phyloP scores from a whole-genome alignment of 768 basidiomycete genomes.

The Trametes maxima region DNA sequence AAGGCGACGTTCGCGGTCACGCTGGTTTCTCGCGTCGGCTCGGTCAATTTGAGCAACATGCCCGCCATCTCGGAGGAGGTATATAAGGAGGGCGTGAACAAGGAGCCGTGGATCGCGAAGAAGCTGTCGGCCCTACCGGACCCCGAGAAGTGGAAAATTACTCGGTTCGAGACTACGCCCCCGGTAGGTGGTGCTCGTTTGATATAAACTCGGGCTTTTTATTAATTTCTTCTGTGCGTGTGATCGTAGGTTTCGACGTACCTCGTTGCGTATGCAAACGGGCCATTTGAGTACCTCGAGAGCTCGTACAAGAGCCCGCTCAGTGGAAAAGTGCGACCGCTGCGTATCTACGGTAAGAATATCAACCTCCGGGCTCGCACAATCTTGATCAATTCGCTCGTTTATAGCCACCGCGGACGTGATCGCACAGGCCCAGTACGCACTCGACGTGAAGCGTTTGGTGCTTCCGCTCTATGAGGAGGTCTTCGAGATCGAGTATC shows the following conservation, averaged over 20 bases:
- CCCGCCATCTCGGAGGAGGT: slow-evolving; percentile 64
- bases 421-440: slow-evolving; percentile 84
- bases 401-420: slow-evolving; percentile 72
- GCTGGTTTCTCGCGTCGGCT: slow-evolving; percentile 78
- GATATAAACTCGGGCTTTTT: not conserved
- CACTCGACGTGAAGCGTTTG: slow-evolving; percentile 82
- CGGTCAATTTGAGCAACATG: slow-evolving; percentile 89
- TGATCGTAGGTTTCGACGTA: slow-evolving; percentile 72
- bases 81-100: slow-evolving; percentile 35
- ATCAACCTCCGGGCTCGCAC: too few relatives aligned
- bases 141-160: slow-evolving; percentile 70
- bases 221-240: not conserved
- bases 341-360: slow-evolving; percentile 80
- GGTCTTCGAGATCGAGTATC: slow-evolving; percentile 91
- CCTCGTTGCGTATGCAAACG: slow-evolving; percentile 87
- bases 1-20: slow-evolving; percentile 84
- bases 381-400: not conserved
- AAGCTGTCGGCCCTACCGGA: slow-evolving; percentile 41
- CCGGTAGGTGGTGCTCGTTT: slow-evolving; percentile 39
- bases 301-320: slow-evolving; percentile 78
- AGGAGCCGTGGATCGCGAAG: slow-evolving; percentile 27
- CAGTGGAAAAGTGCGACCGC: slow-evolving; percentile 77
- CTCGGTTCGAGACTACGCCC: slow-evolving; percentile 80
- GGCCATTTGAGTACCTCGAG: slow-evolving; percentile 76
- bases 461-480: slow-evolving; percentile 91